Base-by-base conservation (phyloP, 192 early-diverging fungal genomes). In the Linnemannia schmuckeri region DNA sequence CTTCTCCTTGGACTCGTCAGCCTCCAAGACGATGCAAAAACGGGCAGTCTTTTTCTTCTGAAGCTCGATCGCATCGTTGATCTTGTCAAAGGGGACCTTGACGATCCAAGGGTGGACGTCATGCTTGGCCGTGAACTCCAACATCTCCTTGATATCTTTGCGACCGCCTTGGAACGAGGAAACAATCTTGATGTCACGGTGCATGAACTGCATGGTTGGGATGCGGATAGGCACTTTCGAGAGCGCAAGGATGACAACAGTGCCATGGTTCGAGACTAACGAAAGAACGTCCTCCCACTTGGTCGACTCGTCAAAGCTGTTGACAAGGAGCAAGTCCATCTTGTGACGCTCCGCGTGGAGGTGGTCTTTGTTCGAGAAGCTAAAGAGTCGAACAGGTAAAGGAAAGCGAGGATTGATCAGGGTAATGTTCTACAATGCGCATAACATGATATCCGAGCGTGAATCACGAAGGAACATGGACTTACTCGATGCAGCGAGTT, bases 101-200 rank as follows among this genome's bases (percentile, higher is more conserved):
- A 94, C 93, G 38, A 95, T 88, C 77, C 89, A 90, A 0, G 93
- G 90, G n/a, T 82, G 83, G 61, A 95, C 88, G n/a, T 92, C 88
- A 47, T 93, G 89, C 89, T 95, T 81, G 57, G 80, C 92, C 9
- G 94, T 89, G 79, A 95, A 91, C 54, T 92, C 90, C 33, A 96
- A 83, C 80, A 93, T 94, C 66, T 95, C 91, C 41, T 92, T 79
- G 41, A 93, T 88, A 20, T 90, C 89, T 15, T 88, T 76, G 75
- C 87, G 79, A 44, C 89, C 85, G 71, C 94, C 95, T 54, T 95
- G 92, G 70, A 94, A 73, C 9, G 95, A 95, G 4, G 93, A 94
- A 2, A 80, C 88, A 35, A 93, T 83, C 30, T 80, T 75, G 15
- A 92, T 87, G 76, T 94, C 88, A 55, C 72, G 69, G 0, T 52